Percentiles rank a stretch among this genome's conserved stretches.
Evolutionary conservation across 345 rosid species (phyloP).

Genomic region (Eucalyptus erythrocorys): DNA sequence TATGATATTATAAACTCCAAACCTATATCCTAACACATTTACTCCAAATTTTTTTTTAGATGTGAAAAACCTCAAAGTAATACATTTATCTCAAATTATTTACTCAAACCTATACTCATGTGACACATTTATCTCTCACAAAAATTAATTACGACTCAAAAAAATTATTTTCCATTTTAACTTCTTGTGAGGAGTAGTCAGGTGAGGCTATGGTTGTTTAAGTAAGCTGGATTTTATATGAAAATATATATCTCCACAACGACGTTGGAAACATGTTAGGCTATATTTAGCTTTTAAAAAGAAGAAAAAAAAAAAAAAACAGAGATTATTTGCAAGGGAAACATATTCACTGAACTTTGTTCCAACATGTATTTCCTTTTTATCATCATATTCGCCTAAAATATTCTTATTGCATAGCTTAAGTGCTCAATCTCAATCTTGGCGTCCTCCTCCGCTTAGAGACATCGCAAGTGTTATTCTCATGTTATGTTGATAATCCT

Average conservation of each 20-base stretch:
- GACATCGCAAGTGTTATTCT: neutral
- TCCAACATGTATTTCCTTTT: neutral
- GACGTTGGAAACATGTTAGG: neutral
- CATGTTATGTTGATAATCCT: neutral
- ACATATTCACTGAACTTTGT: neutral
- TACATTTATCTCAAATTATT: no score
- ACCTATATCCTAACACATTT: no score
- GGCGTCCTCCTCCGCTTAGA: neutral
- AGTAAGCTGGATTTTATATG: neutral
- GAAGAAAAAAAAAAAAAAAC: no score
- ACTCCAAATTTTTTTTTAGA: no score
- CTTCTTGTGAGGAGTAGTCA: neutral
- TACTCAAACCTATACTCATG: no score
- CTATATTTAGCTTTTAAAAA: neutral
- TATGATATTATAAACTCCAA: no score
- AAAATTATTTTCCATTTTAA: neutral
- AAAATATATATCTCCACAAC: neutral
- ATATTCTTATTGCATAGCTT: neutral
- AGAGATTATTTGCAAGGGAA: no score
- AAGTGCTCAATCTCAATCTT: neutral
- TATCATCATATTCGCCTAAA: neutral
- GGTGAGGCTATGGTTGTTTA: neutral
- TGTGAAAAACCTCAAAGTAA: no score
- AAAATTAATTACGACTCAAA: no score
- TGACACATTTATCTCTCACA: no score